A percentile compares a stretch with the other conserved stretches of the same genome.
phyloP scores from a whole-genome alignment of 2,329 filamentous ascomycete species.

The Hypoxylon sp. region DNA sequence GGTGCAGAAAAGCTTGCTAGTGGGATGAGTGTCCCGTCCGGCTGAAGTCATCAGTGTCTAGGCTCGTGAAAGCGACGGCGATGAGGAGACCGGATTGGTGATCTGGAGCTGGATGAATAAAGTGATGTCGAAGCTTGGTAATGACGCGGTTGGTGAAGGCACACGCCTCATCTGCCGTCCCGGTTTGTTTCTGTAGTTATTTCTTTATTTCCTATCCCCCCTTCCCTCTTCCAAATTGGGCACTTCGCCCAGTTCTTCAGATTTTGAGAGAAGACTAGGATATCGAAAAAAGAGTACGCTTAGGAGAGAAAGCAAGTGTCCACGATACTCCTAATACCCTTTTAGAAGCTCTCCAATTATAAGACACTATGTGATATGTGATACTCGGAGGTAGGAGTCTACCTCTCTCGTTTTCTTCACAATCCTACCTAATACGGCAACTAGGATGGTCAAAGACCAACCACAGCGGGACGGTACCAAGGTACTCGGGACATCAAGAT shows the following conservation, averaged over 20 bases:
- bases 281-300: slow-evolving; percentile 3
- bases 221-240: slow-evolving; percentile 31
- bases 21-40: slow-evolving; percentile 46
- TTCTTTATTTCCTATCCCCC: slow-evolving; percentile 33
- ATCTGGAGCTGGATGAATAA: slow-evolving; percentile 32
- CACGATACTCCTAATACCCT: background rate
- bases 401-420: slow-evolving; percentile 15
- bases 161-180: slow-evolving; percentile 40
- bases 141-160: slow-evolving; percentile 37
- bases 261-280: slow-evolving; percentile 6
- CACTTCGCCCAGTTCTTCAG: slow-evolving; percentile 13
- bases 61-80: slow-evolving; percentile 30
- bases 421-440: slow-evolving; percentile 26
- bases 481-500: slow-evolving; percentile 22
- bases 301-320: slow-evolving; percentile 18
- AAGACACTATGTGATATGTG: background rate
- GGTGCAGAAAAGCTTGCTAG: slow-evolving; percentile 44
- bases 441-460: slow-evolving; percentile 22
- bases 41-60: slow-evolving; percentile 41
- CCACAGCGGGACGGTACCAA: slow-evolving; percentile 26
- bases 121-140: slow-evolving; percentile 37
- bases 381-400: slow-evolving; percentile 17
- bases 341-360: slow-evolving; percentile 6
- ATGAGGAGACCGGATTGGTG: slow-evolving; percentile 34
- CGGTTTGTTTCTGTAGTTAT: slow-evolving; percentile 34